Base-by-base conservation (phyloP, 257 asterid species). In the Scutellaria minor region DNA sequence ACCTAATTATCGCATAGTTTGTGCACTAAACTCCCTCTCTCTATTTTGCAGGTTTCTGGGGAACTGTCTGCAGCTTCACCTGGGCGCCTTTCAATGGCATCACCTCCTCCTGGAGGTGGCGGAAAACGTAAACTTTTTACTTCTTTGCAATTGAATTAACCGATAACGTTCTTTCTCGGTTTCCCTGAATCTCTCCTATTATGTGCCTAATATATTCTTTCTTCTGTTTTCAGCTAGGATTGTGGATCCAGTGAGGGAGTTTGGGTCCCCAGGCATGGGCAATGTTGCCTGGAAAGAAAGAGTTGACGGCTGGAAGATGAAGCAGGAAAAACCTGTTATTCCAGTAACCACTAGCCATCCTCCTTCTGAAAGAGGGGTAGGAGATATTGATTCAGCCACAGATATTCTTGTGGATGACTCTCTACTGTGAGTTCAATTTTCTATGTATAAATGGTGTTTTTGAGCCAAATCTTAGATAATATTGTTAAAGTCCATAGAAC, bases 201-300 rank as follows among this genome's bases (percentile, higher is more conserved):
- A 39, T 70, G 70, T 64, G 68, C 67, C 70, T 76, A 31, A 67
- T 58, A 39, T 65, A 55, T 14, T 6, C 58, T 64, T 64, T 56
- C 22, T 53, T 73, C 50, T 31, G 44, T 78, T 69, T 79, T 77
- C 97, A 95, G 98, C 99, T 61, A 86, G 97, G 78, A 89, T 87
- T 75, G 98, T 93, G 67, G 98, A 93, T 80, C 97, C 98, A 40
- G 90, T 84, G 57, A 85, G 93, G 89, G 97, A 87, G 73, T 93
- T 88, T 74, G 99, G 97, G 46, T 92, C 98, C 64, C 86, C 92
- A 61, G 98, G 99, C 76, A 47, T 87, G 70, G 99, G 99, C 64
- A 95, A 92, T 85, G 98, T 95, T 82, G 98, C 99, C 74, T 95
- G 99, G 98, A 95, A 92, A 84, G 98, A 95, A 78, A 91, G 99